Evolutionary conservation across 306 rosid genomes (phyloP).

Genomic region (Gastrolobium bilobum): DNA sequence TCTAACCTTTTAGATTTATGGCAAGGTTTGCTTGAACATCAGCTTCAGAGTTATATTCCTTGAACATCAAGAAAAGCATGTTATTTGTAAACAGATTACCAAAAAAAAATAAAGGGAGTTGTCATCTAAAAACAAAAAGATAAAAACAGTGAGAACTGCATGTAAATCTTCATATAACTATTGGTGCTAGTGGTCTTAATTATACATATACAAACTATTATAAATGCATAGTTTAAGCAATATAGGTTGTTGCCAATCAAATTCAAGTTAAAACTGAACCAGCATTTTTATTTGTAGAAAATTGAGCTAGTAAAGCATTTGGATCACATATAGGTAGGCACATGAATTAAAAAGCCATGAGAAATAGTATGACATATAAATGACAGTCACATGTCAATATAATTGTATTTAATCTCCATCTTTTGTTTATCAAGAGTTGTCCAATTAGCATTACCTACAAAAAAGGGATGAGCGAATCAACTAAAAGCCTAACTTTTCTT

Average conservation of each 20-base stretch:
- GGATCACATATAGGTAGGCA: not conserved
- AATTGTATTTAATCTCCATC: not conserved
- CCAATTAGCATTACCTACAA: not conserved
- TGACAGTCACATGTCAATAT: not conserved
- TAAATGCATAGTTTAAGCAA: not conserved
- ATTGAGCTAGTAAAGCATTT: slow-evolving; percentile 12
- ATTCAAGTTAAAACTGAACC: not conserved
- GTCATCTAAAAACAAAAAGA: not conserved
- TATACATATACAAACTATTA: not conserved
- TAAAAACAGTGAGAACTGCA: not conserved
- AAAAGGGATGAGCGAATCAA: not conserved
- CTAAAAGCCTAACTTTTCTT: not conserved
- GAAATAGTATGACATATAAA: slow-evolving; percentile 1
- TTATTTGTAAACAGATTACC: slow-evolving; percentile 28
- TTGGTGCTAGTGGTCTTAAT: not conserved
- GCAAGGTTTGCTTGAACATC: slow-evolving; percentile 83
- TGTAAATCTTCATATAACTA: not conserved
- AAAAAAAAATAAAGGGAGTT: not conserved
- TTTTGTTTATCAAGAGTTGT: not conserved
- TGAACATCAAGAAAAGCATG: slow-evolving; percentile 39
- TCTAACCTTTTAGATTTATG: slow-evolving; percentile 67
- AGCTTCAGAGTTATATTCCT: slow-evolving; percentile 83
- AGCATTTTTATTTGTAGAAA: not conserved
- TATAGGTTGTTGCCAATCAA: not conserved
- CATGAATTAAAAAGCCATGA: not conserved